Conservation (phyloP, 139 green algal species). For the Closterium sp. region DNA sequence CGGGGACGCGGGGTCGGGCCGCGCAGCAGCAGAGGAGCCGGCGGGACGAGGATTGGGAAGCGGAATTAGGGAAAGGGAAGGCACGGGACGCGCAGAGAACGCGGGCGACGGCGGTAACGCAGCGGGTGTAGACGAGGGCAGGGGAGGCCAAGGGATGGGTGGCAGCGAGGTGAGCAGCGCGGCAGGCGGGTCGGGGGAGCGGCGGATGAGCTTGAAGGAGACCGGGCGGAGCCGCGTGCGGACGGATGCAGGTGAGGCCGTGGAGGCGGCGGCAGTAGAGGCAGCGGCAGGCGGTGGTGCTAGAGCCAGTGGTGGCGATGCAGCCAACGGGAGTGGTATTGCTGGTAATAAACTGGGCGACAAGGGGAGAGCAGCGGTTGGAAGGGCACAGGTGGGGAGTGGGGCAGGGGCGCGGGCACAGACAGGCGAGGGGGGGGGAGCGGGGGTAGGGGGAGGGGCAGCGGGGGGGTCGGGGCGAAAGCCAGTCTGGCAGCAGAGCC, state of each 20-base stretch:
- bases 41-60: not conserved
- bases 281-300: no score
- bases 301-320: not conserved
- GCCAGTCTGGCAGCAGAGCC: not conserved
- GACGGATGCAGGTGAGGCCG: no score
- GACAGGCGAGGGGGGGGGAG: not conserved
- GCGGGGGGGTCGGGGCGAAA: not conserved
- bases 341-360: not conserved
- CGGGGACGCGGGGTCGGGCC: no score
- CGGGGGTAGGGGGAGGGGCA: not conserved
- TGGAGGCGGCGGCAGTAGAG: no score
- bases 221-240: not conserved
- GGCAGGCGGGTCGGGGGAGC: not conserved
- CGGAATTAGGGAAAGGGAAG: not conserved
- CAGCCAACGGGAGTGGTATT: not conserved
- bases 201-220: not conserved
- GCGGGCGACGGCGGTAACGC: not conserved
- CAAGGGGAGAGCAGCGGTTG: not conserved
- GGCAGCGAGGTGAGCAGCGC: not conserved
- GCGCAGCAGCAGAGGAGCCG: no score
- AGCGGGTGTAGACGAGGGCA: not conserved
- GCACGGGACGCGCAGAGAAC: not conserved
- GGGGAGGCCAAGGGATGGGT: not conserved
- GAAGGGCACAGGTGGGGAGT: not conserved
- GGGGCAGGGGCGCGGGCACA: not conserved